Percentiles rank a stretch among this genome's conserved stretches.
Conservation (phyloP, 2,329 filamentous ascomycete species). For the Aspergillus fructus region DNA sequence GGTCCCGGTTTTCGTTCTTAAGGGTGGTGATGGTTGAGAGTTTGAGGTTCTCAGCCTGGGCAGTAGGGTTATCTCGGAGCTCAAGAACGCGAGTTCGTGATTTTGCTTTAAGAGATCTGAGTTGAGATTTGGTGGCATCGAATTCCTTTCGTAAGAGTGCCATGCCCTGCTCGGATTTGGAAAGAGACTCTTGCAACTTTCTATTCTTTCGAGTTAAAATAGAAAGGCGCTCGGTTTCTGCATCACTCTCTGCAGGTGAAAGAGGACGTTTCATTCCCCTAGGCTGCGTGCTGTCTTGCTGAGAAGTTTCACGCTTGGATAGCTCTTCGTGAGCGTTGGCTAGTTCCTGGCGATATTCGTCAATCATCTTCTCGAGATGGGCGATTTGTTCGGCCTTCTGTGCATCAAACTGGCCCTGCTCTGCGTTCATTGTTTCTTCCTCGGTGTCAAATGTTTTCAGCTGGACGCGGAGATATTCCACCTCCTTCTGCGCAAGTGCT, state of each 20-base stretch:
- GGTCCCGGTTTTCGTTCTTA: conserved; percentile 77
- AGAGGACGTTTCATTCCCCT: conserved; percentile 64
- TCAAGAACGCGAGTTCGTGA: conserved; percentile 80
- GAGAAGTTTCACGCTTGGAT: conserved; percentile 58
- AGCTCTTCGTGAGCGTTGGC: conserved; percentile 72
- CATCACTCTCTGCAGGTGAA: conserved; percentile 54
- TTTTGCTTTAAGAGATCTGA: conserved; percentile 64
- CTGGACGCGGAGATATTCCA: conserved; percentile 90
- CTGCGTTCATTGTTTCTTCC: conserved; percentile 75
- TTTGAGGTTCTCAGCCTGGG: conserved; percentile 81
- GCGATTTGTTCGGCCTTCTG: conserved; percentile 71
- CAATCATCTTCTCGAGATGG: conserved; percentile 81
- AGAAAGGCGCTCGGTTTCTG: conserved; percentile 69
- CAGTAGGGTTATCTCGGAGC: conserved; percentile 87
- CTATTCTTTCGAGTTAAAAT: conserved; percentile 85
- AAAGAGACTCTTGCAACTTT: conserved; percentile 75
- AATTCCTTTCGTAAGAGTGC: conserved; percentile 74
- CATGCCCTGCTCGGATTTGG: conserved; percentile 66
- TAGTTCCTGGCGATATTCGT: conserved; percentile 80
- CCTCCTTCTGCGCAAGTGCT: conserved; percentile 82
- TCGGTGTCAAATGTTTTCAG: conserved; percentile 85
- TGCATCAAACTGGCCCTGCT: conserved; percentile 71
- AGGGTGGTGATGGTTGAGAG: conserved; percentile 73
- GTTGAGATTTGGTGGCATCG: conserved; percentile 69
- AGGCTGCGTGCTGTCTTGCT: conserved; percentile 43